Conservation (phyloP, 257 asterid species). For the Jaltomata sinuosa region DNA sequence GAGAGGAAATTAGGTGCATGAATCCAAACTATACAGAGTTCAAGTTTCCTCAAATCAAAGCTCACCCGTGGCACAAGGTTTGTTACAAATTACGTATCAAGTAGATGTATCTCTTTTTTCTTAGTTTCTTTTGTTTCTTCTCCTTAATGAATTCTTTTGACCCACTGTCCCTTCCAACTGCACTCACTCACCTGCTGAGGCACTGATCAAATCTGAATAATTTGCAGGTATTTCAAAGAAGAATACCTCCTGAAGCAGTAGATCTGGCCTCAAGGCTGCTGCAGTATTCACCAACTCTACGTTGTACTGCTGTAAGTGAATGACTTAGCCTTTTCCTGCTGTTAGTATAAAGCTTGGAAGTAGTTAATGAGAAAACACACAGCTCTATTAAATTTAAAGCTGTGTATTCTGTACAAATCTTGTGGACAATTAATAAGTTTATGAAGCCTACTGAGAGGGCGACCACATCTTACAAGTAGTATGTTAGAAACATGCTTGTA, state of each 20-base stretch:
- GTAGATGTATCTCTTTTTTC: background rate
- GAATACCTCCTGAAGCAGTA: constrained; percentile 78
- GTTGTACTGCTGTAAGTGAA: constrained; percentile 70
- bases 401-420: background rate
- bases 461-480: background rate
- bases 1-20: constrained; percentile 92
- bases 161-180: background rate
- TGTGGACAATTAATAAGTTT: background rate
- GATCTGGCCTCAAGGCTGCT: constrained; percentile 76
- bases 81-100: background rate
- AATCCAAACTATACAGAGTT: constrained; percentile 76
- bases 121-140: background rate
- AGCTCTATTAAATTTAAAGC: background rate
- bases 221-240: constrained; percentile 63
- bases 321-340: background rate
- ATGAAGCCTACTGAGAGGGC: background rate
- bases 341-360: background rate
- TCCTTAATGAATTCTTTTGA: background rate
- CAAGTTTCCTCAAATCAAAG: constrained; percentile 78
- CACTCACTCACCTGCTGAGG: background rate
- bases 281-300: constrained; percentile 75
- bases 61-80: constrained; percentile 85
- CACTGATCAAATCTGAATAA: background rate
- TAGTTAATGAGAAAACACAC: background rate
- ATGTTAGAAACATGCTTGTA: background rate